A percentile compares a stretch with the other conserved stretches of the same genome.
phyloP scores from a whole-genome alignment of 2,329 filamentous ascomycete species.

The Pyrenophora seminiperda region DNA sequence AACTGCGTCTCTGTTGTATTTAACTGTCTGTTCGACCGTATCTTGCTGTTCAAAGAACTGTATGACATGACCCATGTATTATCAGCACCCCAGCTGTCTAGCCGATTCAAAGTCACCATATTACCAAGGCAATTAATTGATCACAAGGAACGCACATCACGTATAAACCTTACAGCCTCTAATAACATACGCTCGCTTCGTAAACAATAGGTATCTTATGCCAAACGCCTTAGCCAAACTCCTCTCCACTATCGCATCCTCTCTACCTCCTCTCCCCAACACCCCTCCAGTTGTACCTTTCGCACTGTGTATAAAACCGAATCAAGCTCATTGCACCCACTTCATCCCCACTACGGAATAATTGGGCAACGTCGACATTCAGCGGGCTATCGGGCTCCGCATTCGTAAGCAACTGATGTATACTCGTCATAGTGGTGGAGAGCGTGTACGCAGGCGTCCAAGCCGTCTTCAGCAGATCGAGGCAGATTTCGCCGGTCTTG shows the following conservation, averaged over 20 bases:
- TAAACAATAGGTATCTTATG: too few relatives aligned
- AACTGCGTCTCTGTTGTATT: too few relatives aligned
- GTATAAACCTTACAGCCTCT: too few relatives aligned
- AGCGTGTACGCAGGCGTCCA: conserved; percentile 91
- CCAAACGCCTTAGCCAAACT: too few relatives aligned
- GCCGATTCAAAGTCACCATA: too few relatives aligned
- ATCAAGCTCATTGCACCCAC: conserved; percentile 73
- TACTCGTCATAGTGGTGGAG: conserved; percentile 71
- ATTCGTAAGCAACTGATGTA: conserved; percentile 70
- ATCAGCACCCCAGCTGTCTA: too few relatives aligned
- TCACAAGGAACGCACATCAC: background rate
- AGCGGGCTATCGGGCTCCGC: conserved; percentile 76
- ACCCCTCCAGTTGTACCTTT: conserved; percentile 48
- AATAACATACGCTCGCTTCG: too few relatives aligned
- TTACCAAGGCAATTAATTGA: too few relatives aligned
- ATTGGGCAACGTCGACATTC: conserved; percentile 76
- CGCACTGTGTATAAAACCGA: conserved; percentile 68
- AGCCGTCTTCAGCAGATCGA: conserved; percentile 76
- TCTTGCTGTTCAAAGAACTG: too few relatives aligned
- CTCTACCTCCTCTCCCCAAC: background rate
- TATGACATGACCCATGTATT: too few relatives aligned
- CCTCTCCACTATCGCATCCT: background rate
- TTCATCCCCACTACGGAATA: conserved; percentile 70
- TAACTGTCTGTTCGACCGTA: too few relatives aligned
- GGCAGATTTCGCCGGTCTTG: conserved; percentile 85